A percentile compares a stretch with the other conserved stretches of the same genome.
Evolutionary conservation across 2,329 filamentous ascomycete species (phyloP).

Genomic region (Cladosporium sp.): DNA sequence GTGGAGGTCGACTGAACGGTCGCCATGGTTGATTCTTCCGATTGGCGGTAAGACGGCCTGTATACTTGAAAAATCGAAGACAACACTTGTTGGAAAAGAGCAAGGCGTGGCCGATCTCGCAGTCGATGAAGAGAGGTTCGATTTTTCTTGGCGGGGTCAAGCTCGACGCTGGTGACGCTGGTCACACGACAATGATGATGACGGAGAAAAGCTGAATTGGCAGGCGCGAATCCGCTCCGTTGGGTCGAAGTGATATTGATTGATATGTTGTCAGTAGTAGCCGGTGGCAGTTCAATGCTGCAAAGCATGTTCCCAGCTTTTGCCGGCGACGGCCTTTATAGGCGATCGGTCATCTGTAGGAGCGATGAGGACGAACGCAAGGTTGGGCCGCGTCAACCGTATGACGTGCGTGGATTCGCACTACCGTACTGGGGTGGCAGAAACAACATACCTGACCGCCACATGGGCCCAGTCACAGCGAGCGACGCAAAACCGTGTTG

Average conservation of each 20-base stretch:
- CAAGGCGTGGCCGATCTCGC: not conserved
- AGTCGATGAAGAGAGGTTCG: not conserved
- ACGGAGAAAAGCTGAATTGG: not conserved
- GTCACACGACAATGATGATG: not conserved
- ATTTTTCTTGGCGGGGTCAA: slow-evolving; percentile 19
- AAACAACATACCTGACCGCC: not conserved
- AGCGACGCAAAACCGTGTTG: not conserved
- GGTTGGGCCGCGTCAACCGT: slow-evolving; percentile 12
- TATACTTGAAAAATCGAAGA: not conserved
- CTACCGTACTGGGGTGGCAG: not conserved
- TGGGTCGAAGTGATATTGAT: not conserved
- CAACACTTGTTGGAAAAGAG: not conserved
- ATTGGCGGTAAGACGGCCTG: not conserved
- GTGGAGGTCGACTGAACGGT: slow-evolving; percentile 13
- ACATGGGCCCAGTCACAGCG: not conserved
- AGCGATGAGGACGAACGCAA: not conserved
- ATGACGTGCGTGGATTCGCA: slow-evolving; percentile 12
- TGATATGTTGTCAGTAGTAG: not conserved
- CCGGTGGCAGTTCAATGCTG: not conserved
- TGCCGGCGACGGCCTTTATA: not conserved
- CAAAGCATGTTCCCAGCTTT: not conserved
- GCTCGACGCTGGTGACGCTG: not conserved
- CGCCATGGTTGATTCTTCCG: slow-evolving; percentile 7
- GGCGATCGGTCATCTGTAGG: not conserved
- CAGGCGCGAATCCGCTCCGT: not conserved